phyloP scores from a whole-genome alignment of 1,284 basidiomycete genomes.

The Cystobasidium slooffiae region DNA sequence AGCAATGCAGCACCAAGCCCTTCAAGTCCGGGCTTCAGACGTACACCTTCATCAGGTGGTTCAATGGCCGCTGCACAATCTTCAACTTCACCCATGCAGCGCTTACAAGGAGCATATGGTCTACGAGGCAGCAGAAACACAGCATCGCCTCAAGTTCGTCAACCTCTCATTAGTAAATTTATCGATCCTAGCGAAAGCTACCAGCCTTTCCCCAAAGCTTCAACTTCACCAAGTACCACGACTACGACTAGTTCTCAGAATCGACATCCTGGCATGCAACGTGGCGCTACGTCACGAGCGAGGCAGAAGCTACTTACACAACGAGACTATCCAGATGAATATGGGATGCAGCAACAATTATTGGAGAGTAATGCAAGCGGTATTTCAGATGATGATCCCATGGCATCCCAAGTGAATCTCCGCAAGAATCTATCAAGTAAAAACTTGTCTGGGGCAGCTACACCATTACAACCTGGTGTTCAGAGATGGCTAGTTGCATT shows the following conservation, averaged over 20 bases:
- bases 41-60: constrained; percentile 24
- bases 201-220: constrained; percentile 32
- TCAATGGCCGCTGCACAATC: constrained; percentile 8
- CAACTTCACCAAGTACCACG: background rate
- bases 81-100: constrained; percentile 15
- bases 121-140: background rate
- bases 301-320: constrained; percentile 40
- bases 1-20: background rate
- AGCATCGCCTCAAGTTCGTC: background rate
- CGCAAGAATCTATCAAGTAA: constrained; percentile 32
- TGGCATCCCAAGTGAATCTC: constrained; percentile 28
- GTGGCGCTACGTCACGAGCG: constrained; percentile 16
- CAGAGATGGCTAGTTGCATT: constrained; percentile 51
- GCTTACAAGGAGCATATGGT: constrained; percentile 22
- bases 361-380: constrained; percentile 4
- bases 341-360: background rate
- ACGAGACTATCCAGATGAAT: constrained; percentile 35
- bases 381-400: constrained; percentile 23
- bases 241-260: background rate
- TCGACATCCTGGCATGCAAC: background rate
- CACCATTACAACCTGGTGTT: constrained; percentile 43
- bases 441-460: constrained; percentile 14
- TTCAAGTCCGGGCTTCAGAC: constrained; percentile 2
- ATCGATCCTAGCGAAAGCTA: constrained; percentile 38
- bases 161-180: constrained; percentile 40